Base-by-base conservation (phyloP, 2,329 filamentous ascomycete species). In the Mycosphaerelloides madeirae region DNA sequence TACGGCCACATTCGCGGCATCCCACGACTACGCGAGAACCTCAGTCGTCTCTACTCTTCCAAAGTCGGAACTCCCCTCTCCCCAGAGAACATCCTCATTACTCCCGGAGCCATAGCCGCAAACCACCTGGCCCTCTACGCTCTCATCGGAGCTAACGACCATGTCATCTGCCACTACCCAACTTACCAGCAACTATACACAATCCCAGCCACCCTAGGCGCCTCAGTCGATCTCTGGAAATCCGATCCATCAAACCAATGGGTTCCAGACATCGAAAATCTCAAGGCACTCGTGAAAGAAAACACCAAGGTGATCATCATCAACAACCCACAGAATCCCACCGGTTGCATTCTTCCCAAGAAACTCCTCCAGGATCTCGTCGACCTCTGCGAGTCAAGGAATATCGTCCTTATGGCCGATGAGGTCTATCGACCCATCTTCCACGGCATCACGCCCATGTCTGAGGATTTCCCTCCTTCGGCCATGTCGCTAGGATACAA, bases 361-460 rank as follows among this genome's bases (percentile, higher is more conserved):
- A 62, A 73, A 1, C 73, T 79, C 11, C 72, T 94, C 1, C 64
- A 79, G 42, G 59, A 74, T 3, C 75, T 93, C 49, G 69, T 87
- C 29, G 71, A 77, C 3, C 67, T 90, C 43, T 85, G 86, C 2
- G 69, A 73, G 42, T 68, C 77, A 29, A 75, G 79, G 29, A 72
- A 76, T 42, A 81, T 93, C 43, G 79, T 77, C 38, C 69, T 95
- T 41, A 71, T 91, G 46, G 78, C 78, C 6, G 87, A 94, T 59
- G 87, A 95, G 68, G 87, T 93, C 18, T 95, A 91, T 65, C 77
- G 85, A 1, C 89, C 88, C 0, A 71, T 95, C 3, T 94, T 89
- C 70, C 87, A 94, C 65, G 77, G 77, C 41, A 78, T 78, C 61
- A 73, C 65, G 25, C 75, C 77, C 0, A 63, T 73, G 25, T 72